phyloP scores from a whole-genome alignment of 345 rosid species.

The Aquilaria yunnanensis region DNA sequence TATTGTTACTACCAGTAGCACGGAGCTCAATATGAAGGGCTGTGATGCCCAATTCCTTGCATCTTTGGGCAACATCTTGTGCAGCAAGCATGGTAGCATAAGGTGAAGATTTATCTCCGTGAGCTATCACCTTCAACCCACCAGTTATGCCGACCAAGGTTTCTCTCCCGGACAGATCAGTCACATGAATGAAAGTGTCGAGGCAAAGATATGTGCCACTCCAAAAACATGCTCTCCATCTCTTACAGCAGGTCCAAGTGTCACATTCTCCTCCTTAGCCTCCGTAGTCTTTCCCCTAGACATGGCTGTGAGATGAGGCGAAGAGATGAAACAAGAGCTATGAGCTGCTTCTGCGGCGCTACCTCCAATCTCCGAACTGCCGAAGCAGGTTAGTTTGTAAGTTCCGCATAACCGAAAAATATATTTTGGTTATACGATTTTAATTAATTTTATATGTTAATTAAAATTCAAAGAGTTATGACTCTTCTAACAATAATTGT shows the following conservation, averaged over 20 bases:
- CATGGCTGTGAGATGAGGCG: constrained; percentile 7
- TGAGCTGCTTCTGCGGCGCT: too few species aligned
- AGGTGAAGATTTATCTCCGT: constrained; percentile 49
- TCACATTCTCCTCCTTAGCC: constrained; percentile 82
- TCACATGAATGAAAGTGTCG: constrained; percentile 44
- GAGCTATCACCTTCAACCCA: constrained; percentile 57
- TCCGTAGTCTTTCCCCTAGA: constrained; percentile 70
- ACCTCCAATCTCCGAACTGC: too few species aligned
- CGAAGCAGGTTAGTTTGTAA: not conserved
- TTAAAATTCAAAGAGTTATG: too few species aligned
- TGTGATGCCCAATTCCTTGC: constrained; percentile 69
- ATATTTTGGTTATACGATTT: too few species aligned
- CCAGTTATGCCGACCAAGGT: constrained; percentile 46
- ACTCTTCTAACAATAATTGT: too few species aligned
- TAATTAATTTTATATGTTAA: too few species aligned
- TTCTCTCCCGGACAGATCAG: constrained; percentile 47
- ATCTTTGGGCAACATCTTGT: constrained; percentile 45
- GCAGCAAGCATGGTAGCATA: constrained; percentile 60
- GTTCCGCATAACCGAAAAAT: too few species aligned
- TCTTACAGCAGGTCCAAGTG: constrained; percentile 65
- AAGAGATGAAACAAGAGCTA: too few species aligned
- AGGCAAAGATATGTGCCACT: constrained; percentile 41
- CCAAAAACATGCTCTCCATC: constrained; percentile 57
- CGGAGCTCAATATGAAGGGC: constrained; percentile 82
- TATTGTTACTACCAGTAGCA: constrained; percentile 84